Conservation (phyloP, 2,329 filamentous ascomycete species). For the Sclerotinia glacialis region DNA sequence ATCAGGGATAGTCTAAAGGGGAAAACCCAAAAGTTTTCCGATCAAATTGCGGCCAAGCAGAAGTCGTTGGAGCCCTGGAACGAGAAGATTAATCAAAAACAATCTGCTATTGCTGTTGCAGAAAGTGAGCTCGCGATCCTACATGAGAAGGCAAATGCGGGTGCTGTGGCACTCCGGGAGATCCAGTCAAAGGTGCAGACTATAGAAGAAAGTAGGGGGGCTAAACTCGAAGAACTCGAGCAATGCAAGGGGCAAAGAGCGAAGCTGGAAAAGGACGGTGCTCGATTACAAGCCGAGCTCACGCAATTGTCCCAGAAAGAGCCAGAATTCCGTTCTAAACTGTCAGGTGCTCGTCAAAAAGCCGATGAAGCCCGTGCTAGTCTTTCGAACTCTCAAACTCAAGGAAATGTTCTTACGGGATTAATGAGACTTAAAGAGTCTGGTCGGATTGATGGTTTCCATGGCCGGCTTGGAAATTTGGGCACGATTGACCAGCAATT, state of each 20-base stretch:
- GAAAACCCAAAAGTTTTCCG: constrained; percentile 92
- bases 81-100: constrained; percentile 94
- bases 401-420: constrained; percentile 86
- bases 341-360: constrained; percentile 88
- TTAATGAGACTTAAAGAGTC: constrained; percentile 95
- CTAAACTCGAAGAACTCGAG: constrained; percentile 73
- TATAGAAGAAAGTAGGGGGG: constrained; percentile 67
- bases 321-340: constrained; percentile 74
- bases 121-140: constrained; percentile 93
- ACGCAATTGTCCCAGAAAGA: constrained; percentile 72
- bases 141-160: constrained; percentile 82
- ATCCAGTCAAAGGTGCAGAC: constrained; percentile 72
- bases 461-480: constrained; percentile 89
- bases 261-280: constrained; percentile 70
- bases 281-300: constrained; percentile 69
- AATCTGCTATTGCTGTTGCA: constrained; percentile 88
- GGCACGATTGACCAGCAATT: constrained; percentile 92
- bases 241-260: constrained; percentile 70
- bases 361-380: constrained; percentile 93
- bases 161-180: constrained; percentile 79
- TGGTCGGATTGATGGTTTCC: constrained; percentile 94
- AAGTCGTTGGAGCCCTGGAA: constrained; percentile 95
- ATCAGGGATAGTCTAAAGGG: constrained; percentile 88
- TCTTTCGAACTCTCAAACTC: constrained; percentile 83
- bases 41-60: constrained; percentile 88